Conservation (phyloP, 768 basidiomycete species). For the Pisolithus albus region DNA sequence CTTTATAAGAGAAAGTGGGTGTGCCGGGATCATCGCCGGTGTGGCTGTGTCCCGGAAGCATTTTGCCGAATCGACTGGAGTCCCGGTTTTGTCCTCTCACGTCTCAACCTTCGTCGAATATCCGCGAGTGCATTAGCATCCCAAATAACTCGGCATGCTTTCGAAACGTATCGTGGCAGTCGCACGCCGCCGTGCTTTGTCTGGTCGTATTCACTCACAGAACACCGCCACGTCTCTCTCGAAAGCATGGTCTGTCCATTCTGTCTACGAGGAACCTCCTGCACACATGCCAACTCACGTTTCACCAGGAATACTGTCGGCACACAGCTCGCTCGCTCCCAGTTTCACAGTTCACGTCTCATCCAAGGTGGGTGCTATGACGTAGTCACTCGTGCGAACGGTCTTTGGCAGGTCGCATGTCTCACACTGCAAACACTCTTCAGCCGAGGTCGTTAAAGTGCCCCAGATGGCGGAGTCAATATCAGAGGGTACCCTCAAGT, state of each 20-base stretch:
- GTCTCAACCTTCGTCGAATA: not conserved
- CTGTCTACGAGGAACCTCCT: not conserved
- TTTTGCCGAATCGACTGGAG: too few relatives aligned
- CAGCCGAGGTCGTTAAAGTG: conserved; percentile 87
- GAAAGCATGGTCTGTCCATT: conserved; percentile 41
- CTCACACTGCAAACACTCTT: conserved; percentile 4
- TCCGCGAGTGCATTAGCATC: not conserved
- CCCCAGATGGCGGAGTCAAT: conserved; percentile 99
- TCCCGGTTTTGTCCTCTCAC: not conserved
- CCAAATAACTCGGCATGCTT: conserved; percentile 39
- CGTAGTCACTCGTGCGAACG: conserved; percentile 7
- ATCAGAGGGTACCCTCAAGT: conserved; percentile 92
- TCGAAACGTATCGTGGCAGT: conserved; percentile 63
- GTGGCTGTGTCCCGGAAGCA: too few relatives aligned
- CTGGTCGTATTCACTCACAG: conserved; percentile 32
- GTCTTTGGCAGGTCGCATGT: conserved; percentile 10
- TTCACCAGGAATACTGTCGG: conserved; percentile 39
- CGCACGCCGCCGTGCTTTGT: conserved; percentile 52
- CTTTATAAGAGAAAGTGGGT: too few relatives aligned
- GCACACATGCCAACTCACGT: conserved; percentile 5
- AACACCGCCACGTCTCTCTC: conserved; percentile 29
- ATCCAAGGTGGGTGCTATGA: conserved; percentile 50
- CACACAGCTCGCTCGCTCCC: conserved; percentile 43
- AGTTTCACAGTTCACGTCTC: conserved; percentile 66
- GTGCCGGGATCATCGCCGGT: too few relatives aligned